These are phyloP conservation scores for Fomitopsis schrenkii DNA, from an alignment of 1,284 basidiomycete species.

Conservation along the genomic window DNA sequence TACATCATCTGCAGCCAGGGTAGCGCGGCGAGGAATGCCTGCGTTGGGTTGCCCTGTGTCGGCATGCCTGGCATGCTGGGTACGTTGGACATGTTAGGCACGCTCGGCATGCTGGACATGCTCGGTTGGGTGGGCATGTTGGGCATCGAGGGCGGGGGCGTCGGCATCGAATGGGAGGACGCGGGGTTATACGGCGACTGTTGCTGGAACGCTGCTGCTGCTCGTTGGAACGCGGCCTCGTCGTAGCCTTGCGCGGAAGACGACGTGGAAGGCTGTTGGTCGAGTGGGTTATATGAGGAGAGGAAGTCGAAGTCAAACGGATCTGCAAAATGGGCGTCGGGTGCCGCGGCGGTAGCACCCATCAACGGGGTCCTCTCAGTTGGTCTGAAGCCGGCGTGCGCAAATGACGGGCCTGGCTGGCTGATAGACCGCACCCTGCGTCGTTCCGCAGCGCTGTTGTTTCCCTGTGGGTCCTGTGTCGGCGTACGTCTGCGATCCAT, in stretches of 20 bases:
- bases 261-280: slow-evolving; percentile 4
- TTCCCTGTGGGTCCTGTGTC: background rate
- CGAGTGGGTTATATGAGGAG: background rate
- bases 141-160: slow-evolving; percentile 3
- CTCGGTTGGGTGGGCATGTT: background rate
- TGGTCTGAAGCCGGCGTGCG: slow-evolving; percentile 18
- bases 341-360: background rate
- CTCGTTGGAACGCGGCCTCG: slow-evolving; percentile 23
- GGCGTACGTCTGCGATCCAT: slow-evolving; percentile 7
- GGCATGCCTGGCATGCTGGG: slow-evolving; percentile 8
- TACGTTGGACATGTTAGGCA: slow-evolving; percentile 7
- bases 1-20: slow-evolving; percentile 24
- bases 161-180: slow-evolving; percentile 5
- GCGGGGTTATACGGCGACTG: slow-evolving; percentile 7
- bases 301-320: slow-evolving; percentile 16
- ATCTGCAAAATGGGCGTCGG: slow-evolving; percentile 7
- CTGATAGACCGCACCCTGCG: slow-evolving; percentile 18
- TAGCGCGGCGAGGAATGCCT: slow-evolving; percentile 25
- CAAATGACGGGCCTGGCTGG: slow-evolving; percentile 15
- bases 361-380: slow-evolving; percentile 11
- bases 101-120: background rate
- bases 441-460: slow-evolving; percentile 2
- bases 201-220: slow-evolving; percentile 23
- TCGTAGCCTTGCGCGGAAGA: slow-evolving; percentile 18
- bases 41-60: slow-evolving; percentile 13